Percentiles rank a stretch among this genome's conserved stretches.
Evolutionary conservation across 495 filamentous ascomycete species (phyloP).

Genomic region (Hypoxylon intermedium): DNA sequence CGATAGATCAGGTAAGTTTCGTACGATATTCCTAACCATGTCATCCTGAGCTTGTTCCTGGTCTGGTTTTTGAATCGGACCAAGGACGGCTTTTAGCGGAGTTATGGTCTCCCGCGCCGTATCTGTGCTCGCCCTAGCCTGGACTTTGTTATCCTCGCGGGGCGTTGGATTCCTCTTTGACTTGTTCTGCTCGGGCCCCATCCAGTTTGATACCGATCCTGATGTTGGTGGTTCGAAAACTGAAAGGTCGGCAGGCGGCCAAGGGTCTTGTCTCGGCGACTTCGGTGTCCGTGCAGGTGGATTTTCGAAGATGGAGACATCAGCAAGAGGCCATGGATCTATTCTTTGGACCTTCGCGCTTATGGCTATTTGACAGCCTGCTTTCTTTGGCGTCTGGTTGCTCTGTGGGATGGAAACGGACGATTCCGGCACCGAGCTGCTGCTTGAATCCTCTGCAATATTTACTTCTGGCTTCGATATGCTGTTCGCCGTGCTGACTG

Average conservation of each 20-base stretch:
- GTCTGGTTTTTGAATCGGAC: conserved; percentile 29
- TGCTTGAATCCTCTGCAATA: not conserved
- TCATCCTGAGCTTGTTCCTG: conserved; percentile 42
- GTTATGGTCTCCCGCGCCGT: not conserved
- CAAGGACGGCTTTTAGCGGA: conserved; percentile 17
- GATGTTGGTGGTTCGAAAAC: conserved; percentile 43
- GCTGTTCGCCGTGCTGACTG: not conserved
- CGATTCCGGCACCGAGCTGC: conserved; percentile 1
- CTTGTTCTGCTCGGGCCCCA: conserved; percentile 1
- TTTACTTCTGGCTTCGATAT: not conserved
- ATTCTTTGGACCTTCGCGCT: conserved; percentile 4
- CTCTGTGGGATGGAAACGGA: conserved; percentile 22
- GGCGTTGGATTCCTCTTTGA: conserved; percentile 5
- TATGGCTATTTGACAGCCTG: not conserved
- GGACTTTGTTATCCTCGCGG: conserved; percentile 10
- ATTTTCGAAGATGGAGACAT: conserved; percentile 31
- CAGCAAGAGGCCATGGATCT: conserved; percentile 23
- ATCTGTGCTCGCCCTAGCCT: not conserved
- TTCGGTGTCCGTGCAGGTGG: conserved; percentile 9
- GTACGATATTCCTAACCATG: conserved; percentile 48
- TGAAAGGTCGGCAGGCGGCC: conserved; percentile 48
- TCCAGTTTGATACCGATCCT: conserved; percentile 3
- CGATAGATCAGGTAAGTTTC: conserved; percentile 57
- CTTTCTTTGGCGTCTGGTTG: conserved; percentile 2
- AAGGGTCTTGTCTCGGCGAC: conserved; percentile 38